Percentiles rank a stretch among this genome's conserved stretches.
phyloP scores from a whole-genome alignment of 179 eudicot species.

The Patellifolia procumbens region DNA sequence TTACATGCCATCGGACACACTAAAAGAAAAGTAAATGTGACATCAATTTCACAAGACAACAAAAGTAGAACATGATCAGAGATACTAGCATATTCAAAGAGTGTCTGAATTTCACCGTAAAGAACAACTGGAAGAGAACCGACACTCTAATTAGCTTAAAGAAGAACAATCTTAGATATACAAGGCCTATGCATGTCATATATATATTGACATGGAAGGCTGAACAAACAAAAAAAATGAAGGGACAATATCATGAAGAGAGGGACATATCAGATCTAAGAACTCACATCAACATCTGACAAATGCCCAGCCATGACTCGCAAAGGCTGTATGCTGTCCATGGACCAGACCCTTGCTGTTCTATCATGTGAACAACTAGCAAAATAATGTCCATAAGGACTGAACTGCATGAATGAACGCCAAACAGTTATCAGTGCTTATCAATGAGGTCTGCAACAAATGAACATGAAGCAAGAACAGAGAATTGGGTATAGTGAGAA shows the following conservation, averaged over 20 bases:
- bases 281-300: conserved; percentile 97
- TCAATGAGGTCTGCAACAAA: neutral
- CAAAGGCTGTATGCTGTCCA: conserved; percentile 90
- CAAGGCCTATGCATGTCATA: neutral
- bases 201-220: neutral
- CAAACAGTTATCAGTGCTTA: conserved; percentile 11
- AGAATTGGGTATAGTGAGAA: neutral
- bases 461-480: neutral
- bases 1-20: conserved; percentile 98
- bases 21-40: conserved; percentile 22
- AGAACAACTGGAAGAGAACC: neutral
- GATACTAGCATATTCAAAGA: neutral
- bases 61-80: neutral
- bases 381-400: conserved; percentile 94
- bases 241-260: neutral
- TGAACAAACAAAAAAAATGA: neutral
- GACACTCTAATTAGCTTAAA: neutral
- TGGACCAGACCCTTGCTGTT: conserved; percentile 94
- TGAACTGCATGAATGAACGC: conserved; percentile 71
- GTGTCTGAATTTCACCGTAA: neutral
- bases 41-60: conserved; percentile 16
- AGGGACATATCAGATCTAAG: neutral
- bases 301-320: conserved; percentile 98
- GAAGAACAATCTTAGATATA: neutral
- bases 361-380: conserved; percentile 98